These are phyloP conservation scores for Kodamaea sp. DNA, from an alignment of 1,139 yeast species.

Conservation along the genomic window DNA sequence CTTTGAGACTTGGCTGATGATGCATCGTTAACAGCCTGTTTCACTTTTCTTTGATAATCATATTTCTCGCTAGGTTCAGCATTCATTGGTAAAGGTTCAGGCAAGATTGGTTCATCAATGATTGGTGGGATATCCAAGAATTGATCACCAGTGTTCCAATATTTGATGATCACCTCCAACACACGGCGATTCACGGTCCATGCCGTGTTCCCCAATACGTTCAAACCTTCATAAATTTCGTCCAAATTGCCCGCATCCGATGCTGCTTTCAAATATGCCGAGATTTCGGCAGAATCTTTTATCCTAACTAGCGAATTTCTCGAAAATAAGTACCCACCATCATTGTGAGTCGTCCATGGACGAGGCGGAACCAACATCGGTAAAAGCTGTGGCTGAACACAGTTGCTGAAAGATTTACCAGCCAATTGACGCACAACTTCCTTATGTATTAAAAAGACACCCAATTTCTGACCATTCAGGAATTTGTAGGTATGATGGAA, in stretches of 20 bases:
- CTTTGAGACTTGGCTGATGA: constrained; percentile 76
- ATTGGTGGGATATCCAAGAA: constrained; percentile 80
- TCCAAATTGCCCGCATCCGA: constrained; percentile 64
- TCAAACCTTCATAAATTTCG: constrained; percentile 73
- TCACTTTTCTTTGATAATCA: constrained; percentile 63
- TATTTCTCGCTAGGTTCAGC: constrained; percentile 71
- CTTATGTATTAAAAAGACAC: constrained; percentile 76
- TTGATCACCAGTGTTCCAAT: constrained; percentile 83
- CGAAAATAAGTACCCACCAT: constrained; percentile 79
- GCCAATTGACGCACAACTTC: constrained; percentile 63
- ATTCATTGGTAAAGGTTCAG: constrained; percentile 60
- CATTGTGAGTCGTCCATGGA: constrained; percentile 78
- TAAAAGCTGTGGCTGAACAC: constrained; percentile 80
- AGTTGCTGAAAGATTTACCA: constrained; percentile 60
- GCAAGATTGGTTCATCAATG: constrained; percentile 50
- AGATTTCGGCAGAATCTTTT: constrained; percentile 84
- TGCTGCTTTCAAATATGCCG: constrained; percentile 84
- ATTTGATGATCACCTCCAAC: constrained; percentile 64
- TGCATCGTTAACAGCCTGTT: constrained; percentile 54
- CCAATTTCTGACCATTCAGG: constrained; percentile 72
- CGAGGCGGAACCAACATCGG: constrained; percentile 92
- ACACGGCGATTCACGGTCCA: constrained; percentile 86
- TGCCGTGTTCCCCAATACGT: constrained; percentile 81
- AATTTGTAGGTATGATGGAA: constrained; percentile 86
- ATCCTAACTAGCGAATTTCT: constrained; percentile 66